Evolutionary conservation across 495 filamentous ascomycete genomes (phyloP), one percentile per base, ranked within the genome.

Genomic region (Endocarpon pusillum): DNA sequence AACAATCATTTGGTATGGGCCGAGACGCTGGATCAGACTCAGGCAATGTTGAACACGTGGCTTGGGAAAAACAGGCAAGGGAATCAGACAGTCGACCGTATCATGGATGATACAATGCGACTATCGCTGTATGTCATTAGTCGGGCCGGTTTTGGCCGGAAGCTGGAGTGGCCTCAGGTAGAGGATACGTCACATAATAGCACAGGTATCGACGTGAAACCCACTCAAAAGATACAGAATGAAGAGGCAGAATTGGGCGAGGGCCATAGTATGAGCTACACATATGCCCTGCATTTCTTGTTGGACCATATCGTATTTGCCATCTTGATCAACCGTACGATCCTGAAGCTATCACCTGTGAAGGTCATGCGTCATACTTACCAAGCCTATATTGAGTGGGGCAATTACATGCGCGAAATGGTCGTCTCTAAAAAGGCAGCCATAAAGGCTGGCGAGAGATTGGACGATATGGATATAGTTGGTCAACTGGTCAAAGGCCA

Each of bases 391-490:
- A 47, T 54, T 6, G 74, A 81, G 42, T 78, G 73, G 58, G 51
- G 62, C 12, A 54, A 61, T 34, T 81, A 81, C 46, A 71, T 81
- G 64, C 48, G 63, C 4, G 71, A 79, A 43, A 64, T 83, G 19
- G 55, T 69, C 30, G 10, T 47, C 48, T 26, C 19, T 49, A 18
- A 37, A 19, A 5, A 37, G 42, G 27, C 11, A 43, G 12, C 21
- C 45, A n/a, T 19, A n/a, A 2, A 23, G 22, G 2, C 40, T 48
- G 20, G 34, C 33, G 0, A 21, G 25, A 19, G 12, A 19, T 38
- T 61, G 12, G 55, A 60, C 24, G 69, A 71, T 27, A 62, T 77
- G 54, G 75, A 82, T 47, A 61, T 80, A 36, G 73, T 78, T 67
- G 68, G 70, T 23, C 55, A 62, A 19, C 52, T 75, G 2, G 60